Percentiles rank a stretch among this genome's conserved stretches.
These are phyloP conservation scores for Lipomyces japonicus DNA, from an alignment of 805 yeast species.

Conservation along the genomic window DNA sequence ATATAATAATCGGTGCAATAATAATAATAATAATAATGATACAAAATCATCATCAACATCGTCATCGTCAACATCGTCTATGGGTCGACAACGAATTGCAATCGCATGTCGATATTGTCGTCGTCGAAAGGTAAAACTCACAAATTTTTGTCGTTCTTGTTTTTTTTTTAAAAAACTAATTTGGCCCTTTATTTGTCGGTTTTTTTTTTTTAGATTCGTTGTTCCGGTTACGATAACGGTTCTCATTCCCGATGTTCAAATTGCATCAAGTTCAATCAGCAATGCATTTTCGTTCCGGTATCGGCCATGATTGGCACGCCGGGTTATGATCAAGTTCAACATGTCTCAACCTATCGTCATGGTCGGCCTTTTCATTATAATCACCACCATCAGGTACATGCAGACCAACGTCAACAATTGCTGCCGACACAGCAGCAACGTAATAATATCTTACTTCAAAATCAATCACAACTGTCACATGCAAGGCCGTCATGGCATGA, in stretches of 20 bases:
- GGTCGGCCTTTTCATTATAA: too few species aligned
- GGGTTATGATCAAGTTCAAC: too few species aligned
- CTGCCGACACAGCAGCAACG: too few species aligned
- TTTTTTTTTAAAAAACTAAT: neutral
- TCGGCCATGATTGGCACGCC: too few species aligned
- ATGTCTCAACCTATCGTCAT: too few species aligned
- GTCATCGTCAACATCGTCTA: neutral
- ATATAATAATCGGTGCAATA: too few species aligned
- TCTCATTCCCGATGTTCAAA: conserved; percentile 35
- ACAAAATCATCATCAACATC: neutral
- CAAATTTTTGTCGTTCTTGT: neutral
- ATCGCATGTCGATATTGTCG: conserved; percentile 37
- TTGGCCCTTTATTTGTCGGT: neutral
- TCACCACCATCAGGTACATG: too few species aligned
- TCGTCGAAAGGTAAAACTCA: conserved; percentile 30
- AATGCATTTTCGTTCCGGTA: conserved; percentile 37
- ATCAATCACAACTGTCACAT: too few species aligned
- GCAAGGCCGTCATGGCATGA: too few species aligned
- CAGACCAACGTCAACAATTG: too few species aligned
- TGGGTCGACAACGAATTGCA: conserved; percentile 33
- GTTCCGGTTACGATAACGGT: conserved; percentile 34
- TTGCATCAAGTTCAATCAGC: conserved; percentile 35
- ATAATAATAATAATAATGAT: too few species aligned
- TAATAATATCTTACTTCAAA: too few species aligned
- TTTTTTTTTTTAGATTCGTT: conserved; percentile 30